Conservation (phyloP, 805 yeast species). For the Kodamaea laetipori region DNA sequence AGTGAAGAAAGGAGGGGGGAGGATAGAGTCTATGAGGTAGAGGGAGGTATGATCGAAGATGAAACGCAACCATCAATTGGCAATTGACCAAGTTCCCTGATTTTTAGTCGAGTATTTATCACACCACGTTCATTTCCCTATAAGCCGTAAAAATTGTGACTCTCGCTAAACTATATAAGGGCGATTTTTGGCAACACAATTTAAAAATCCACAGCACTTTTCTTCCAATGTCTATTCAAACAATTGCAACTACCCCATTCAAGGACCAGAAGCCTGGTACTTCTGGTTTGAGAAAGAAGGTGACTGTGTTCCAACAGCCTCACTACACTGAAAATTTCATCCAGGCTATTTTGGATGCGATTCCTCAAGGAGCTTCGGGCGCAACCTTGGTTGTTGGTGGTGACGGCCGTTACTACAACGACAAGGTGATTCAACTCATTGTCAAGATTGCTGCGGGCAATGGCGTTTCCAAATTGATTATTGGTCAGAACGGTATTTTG, state of each 20-base stretch:
- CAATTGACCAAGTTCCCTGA: too few relatives aligned
- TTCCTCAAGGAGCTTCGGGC: conserved; percentile 82
- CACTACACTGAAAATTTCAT: conserved; percentile 92
- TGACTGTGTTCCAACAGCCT: conserved; percentile 73
- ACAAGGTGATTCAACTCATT: conserved; percentile 75
- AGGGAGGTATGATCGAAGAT: too few relatives aligned
- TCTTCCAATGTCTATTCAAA: conserved; percentile 15
- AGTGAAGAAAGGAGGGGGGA: neutral
- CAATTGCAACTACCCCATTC: conserved; percentile 68
- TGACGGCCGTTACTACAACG: conserved; percentile 93
- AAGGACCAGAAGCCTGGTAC: conserved; percentile 97
- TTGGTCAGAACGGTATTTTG: conserved; percentile 85
- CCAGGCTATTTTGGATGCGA: conserved; percentile 80
- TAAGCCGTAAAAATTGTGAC: neutral
- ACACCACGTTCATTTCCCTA: neutral
- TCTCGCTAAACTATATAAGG: conserved; percentile 1
- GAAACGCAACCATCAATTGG: too few relatives aligned
- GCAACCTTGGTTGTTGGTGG: conserved; percentile 92
- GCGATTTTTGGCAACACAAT: neutral
- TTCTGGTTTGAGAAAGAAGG: conserved; percentile 93
- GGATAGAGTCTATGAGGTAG: too few relatives aligned
- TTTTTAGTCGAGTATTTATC: neutral
- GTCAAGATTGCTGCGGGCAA: conserved; percentile 87
- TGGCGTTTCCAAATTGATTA: conserved; percentile 79
- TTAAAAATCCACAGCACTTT: neutral